A percentile compares a stretch with the other conserved stretches of the same genome.
phyloP scores from a whole-genome alignment of 1,284 basidiomycete genomes.

The Pseudozyma thailandica region DNA sequence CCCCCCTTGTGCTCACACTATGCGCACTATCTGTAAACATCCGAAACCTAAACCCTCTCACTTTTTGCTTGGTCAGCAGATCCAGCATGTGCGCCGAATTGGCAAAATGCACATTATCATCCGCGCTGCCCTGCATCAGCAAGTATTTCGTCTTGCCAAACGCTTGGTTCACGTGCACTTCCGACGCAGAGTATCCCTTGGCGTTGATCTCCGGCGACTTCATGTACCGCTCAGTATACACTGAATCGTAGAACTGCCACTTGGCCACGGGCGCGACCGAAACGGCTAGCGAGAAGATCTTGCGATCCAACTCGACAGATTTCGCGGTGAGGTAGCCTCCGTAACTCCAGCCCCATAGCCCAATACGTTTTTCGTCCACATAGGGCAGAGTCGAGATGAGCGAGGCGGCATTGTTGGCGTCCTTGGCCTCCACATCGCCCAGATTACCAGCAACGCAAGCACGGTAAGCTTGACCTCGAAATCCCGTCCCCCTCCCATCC shows the following conservation, averaged over 20 bases:
- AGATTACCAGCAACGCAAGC: conserved; percentile 86
- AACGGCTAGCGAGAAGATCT: conserved; percentile 87
- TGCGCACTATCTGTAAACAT: conserved; percentile 97
- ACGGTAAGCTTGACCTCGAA: conserved; percentile 81
- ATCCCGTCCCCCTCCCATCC: conserved; percentile 94
- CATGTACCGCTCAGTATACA: conserved; percentile 98
- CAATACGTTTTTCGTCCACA: conserved; percentile 84
- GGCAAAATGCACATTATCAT: conserved; percentile 76
- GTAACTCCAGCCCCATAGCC: conserved; percentile 72
- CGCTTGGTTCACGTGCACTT: conserved; percentile 83
- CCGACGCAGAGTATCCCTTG: conserved; percentile 83
- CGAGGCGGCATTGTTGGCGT: conserved; percentile 84
- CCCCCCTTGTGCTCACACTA: conserved; percentile 77
- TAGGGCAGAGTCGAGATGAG: conserved; percentile 72
- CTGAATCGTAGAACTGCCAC: conserved; percentile 74
- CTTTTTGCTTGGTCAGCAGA: conserved; percentile 81
- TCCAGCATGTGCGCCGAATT: conserved; percentile 91
- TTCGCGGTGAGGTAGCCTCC: conserved; percentile 61
- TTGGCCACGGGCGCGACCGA: conserved; percentile 76
- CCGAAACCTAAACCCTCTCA: conserved; percentile 85
- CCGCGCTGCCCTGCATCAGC: conserved; percentile 80
- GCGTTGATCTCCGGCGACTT: conserved; percentile 80
- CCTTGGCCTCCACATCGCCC: conserved; percentile 84
- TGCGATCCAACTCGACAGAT: conserved; percentile 74
- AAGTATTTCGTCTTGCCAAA: conserved; percentile 83